A percentile compares a stretch with the other conserved stretches of the same genome.
Evolutionary conservation across 441 rosid species (phyloP).

Genomic region (Erodium moschatum): DNA sequence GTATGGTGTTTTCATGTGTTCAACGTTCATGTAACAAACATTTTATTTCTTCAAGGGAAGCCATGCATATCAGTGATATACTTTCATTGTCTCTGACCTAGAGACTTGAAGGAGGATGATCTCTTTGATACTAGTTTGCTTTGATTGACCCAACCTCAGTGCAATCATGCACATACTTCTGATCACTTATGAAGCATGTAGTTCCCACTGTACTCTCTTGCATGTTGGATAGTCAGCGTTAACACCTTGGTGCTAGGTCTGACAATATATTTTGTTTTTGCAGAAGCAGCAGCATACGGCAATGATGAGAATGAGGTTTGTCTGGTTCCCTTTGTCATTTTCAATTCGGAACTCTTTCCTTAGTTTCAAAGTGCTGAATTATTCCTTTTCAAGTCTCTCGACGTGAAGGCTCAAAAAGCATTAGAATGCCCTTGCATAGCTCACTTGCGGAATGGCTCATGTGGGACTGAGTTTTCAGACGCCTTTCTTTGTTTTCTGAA

Average conservation of each 20-base stretch:
- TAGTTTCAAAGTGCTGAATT: conserved; percentile 19
- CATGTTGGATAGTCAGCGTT: background rate
- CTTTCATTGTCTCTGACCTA: background rate
- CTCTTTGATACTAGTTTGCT: background rate
- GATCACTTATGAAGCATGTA: background rate
- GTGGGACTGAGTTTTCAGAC: conserved; percentile 68
- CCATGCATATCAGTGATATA: background rate
- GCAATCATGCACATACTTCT: background rate
- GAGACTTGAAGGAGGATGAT: background rate
- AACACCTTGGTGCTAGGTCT: background rate
- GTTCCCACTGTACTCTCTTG: background rate
- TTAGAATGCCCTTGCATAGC: conserved; percentile 89
- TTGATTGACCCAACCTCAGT: background rate
- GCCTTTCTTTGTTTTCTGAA: conserved; percentile 81
- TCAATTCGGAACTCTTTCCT: background rate
- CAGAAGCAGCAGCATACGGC: conserved; percentile 87
- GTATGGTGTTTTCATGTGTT: background rate
- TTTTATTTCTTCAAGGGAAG: background rate
- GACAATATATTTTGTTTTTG: conserved; percentile 18
- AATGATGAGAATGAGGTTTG: conserved; percentile 52
- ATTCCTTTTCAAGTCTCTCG: conserved; percentile 48
- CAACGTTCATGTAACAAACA: background rate
- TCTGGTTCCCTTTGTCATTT: conserved; percentile 16
- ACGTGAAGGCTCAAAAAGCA: conserved; percentile 67
- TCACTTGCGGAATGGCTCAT: conserved; percentile 60